A percentile compares a stretch with the other conserved stretches of the same genome.
phyloP scores from a whole-genome alignment of 2,329 filamentous ascomycete genomes.

The Claviceps pusilla region DNA sequence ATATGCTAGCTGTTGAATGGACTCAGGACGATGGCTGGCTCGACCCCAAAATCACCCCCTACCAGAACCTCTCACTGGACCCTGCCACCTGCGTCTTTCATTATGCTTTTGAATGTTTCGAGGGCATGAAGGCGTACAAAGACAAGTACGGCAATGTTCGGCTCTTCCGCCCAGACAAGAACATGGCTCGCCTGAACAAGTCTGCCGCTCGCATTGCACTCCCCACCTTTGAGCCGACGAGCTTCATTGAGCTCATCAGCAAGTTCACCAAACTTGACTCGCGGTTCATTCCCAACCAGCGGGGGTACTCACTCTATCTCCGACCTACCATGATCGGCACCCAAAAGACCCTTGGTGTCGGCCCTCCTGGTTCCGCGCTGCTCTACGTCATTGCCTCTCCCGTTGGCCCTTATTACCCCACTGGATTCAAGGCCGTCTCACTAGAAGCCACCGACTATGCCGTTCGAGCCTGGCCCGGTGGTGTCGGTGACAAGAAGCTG shows the following conservation, averaged over 20 bases:
- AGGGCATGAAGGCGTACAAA: constrained; percentile 99
- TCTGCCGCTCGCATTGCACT: constrained; percentile 84
- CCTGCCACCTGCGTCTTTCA: constrained; percentile 95
- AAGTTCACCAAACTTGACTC: constrained; percentile 68
- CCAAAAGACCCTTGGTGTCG: constrained; percentile 83
- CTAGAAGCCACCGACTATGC: constrained; percentile 94
- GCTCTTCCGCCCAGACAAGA: constrained; percentile 86
- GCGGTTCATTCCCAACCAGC: constrained; percentile 73
- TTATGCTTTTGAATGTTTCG: constrained; percentile 96
- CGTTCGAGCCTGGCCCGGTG: constrained; percentile 92
- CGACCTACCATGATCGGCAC: constrained; percentile 96
- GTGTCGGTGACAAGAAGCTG: constrained; percentile 95
- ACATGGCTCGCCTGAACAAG: constrained; percentile 90
- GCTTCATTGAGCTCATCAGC: constrained; percentile 67
- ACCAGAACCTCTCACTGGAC: constrained; percentile 93
- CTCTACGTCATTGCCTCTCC: constrained; percentile 92
- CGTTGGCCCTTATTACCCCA: constrained; percentile 95
- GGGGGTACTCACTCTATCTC: constrained; percentile 89
- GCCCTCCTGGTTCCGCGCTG: constrained; percentile 78
- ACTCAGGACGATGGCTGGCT: constrained; percentile 72
- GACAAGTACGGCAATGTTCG: constrained; percentile 64
- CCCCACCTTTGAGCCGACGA: constrained; percentile 63
- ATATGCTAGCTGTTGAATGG: constrained; percentile 96
- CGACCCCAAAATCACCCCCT: constrained; percentile 69
- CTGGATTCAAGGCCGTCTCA: constrained; percentile 92